Evolutionary conservation across 1,284 basidiomycete species (phyloP), one percentile per base, ranked within the genome.

Genomic region (Ganoderma sp.): DNA sequence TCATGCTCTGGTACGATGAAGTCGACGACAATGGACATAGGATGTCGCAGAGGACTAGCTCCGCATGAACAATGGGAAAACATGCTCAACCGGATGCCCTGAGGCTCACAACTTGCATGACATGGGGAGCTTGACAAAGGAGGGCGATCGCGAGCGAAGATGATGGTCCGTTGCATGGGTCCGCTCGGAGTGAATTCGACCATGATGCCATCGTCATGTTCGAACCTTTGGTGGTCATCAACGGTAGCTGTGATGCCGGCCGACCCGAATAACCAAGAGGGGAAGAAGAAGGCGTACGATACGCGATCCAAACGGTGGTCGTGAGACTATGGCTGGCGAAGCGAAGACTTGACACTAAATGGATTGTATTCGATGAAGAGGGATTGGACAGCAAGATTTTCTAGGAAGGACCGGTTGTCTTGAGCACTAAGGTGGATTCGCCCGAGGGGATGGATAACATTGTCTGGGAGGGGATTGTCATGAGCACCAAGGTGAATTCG

Each of bases 211-310:
- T 65, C 64, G 2, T 14, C 28, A 37, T 65, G 19, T 17, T 45
- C 28, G 10, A 37, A 7, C 7, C 8, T n/a, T 39, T 57, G 19
- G 9, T 41, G 25, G 14, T 61, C 64, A 43, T 65, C 57, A 9
- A 42, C 2, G 12, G 34, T 32, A 19, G 32, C 19, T 6, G 22
- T 39, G 3, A 65, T 25, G 34, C 34, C 22, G 34, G 56, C 64
- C 43, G 41, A 65, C 34, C n/a, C 45, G 43, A 59, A 45, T 9
- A 60, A 14, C 64, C 64, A 65, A 12, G 64, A 34, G 12, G 64
- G 64, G 57, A 65, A 65, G 57, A 65, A 65, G 64, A 65, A 65
- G 1, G 42, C 64, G 10, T 65, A 65, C 9, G 63, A 64, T 22
- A 58, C 41, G 28, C 28, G 14, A 34, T 25, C 10, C 5, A 6